Conservation (phyloP, 2,329 filamentous ascomycete genomes). For the Paradendryphiella salina region DNA sequence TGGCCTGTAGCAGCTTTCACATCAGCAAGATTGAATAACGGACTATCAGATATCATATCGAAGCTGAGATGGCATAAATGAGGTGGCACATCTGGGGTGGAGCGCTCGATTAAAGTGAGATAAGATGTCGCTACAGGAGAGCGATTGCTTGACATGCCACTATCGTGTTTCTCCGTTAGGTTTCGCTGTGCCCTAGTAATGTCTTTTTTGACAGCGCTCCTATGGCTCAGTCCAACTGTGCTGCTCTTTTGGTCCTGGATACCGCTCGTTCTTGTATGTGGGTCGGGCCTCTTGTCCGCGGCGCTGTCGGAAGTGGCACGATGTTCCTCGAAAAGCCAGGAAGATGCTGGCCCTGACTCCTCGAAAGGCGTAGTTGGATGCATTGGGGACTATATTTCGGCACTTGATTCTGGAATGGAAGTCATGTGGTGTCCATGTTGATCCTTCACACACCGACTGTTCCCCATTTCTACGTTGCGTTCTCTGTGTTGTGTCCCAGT, state of each 20-base stretch:
- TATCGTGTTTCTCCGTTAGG: background rate
- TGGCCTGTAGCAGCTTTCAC: background rate
- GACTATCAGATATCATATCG: background rate
- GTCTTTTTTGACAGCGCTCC: background rate
- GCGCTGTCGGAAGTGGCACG: background rate
- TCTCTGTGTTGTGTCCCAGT: background rate
- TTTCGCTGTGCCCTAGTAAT: background rate
- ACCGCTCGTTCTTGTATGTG: background rate
- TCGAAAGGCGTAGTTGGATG: background rate
- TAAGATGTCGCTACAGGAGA: background rate
- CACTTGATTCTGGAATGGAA: background rate
- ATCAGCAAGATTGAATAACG: background rate
- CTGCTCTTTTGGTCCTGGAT: background rate
- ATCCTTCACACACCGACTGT: background rate
- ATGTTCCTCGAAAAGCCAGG: background rate
- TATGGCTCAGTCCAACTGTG: background rate
- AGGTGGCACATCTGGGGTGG: background rate
- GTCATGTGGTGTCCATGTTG: background rate
- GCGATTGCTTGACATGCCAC: background rate
- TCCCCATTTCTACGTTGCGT: background rate
- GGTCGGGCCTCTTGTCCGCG: background rate
- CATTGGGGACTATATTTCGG: background rate
- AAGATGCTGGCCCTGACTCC: background rate
- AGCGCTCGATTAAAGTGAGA: background rate
- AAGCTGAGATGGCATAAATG: conserved; percentile 2